Evolutionary conservation across 2,329 filamentous ascomycete genomes (phyloP).

Genomic region (Blastomyces percursus): DNA sequence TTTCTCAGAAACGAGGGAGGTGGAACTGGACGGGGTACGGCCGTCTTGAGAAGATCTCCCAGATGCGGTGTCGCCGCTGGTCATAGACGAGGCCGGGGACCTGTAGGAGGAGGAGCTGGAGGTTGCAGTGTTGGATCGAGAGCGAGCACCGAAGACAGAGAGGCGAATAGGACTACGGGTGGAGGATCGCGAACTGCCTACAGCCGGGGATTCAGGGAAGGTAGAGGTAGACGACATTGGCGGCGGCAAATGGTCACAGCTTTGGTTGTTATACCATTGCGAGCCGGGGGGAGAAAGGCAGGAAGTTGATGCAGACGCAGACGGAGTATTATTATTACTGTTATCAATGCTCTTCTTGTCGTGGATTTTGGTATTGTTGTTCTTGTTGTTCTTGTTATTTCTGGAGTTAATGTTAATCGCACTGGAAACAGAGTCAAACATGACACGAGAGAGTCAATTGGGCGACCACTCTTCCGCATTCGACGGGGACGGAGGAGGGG

Average conservation of each 20-base stretch:
- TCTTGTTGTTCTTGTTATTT: not conserved
- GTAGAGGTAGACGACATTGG: conserved; percentile 11
- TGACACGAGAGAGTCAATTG: conserved; percentile 5
- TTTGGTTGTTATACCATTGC: conserved; percentile 12
- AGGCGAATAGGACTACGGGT: conserved; percentile 30
- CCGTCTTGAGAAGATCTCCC: conserved; percentile 25
- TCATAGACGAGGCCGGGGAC: conserved; percentile 37
- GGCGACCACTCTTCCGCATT: conserved; percentile 11
- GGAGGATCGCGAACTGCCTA: conserved; percentile 13
- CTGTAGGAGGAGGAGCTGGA: conserved; percentile 38
- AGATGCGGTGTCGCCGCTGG: conserved; percentile 25
- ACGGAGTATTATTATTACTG: no score
- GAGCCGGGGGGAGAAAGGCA: not conserved
- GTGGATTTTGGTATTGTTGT: not conserved
- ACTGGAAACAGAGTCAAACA: conserved; percentile 1
- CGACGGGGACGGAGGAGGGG: conserved; percentile 11
- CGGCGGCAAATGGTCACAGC: conserved; percentile 9
- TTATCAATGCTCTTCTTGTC: not conserved
- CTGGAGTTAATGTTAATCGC: not conserved
- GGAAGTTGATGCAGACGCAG: not conserved
- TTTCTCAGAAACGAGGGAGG: conserved; percentile 23
- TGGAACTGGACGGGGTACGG: conserved; percentile 20
- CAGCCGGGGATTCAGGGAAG: conserved; percentile 9
- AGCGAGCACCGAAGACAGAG: conserved; percentile 32
- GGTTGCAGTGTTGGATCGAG: conserved; percentile 39